Conservation (phyloP, 352 stramenopile genomes). For the Globisporangium paroecandrum region DNA sequence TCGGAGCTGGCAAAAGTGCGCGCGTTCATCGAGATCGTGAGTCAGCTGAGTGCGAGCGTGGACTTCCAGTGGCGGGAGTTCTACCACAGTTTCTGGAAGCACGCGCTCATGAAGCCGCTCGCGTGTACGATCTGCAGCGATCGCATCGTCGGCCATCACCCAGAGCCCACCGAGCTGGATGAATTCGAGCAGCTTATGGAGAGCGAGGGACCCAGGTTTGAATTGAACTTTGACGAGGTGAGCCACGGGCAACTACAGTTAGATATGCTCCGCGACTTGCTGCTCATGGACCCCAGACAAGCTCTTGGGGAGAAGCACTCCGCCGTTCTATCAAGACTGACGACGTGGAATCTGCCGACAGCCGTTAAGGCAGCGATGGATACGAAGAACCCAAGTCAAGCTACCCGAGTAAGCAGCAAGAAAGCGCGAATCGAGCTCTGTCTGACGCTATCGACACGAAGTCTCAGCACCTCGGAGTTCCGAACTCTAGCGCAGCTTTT, state of each 20-base stretch:
- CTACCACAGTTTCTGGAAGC: conserved; percentile 1
- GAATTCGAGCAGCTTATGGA: conserved; percentile 1
- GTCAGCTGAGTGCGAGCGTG: neutral
- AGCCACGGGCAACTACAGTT: neutral
- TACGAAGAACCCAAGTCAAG: neutral
- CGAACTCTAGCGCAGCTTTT: conserved; percentile 1
- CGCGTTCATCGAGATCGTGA: neutral
- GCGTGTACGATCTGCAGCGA: neutral
- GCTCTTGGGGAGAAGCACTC: neutral
- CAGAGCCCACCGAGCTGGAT: neutral
- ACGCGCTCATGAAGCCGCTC: neutral
- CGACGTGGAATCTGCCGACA: neutral
- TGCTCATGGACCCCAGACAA: neutral
- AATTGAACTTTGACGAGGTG: neutral
- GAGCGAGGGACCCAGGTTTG: conserved; percentile 5
- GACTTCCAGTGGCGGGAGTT: neutral
- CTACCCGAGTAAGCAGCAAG: neutral
- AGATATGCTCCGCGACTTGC: neutral
- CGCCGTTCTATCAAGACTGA: neutral
- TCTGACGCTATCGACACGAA: neutral
- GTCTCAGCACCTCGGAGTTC: neutral
- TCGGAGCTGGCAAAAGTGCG: neutral
- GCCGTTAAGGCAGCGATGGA: too few relatives aligned
- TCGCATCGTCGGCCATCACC: neutral
- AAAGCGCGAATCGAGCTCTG: conserved; percentile 4